Conservation (phyloP, 805 yeast genomes). For the Metschnikowia amazonensis region DNA sequence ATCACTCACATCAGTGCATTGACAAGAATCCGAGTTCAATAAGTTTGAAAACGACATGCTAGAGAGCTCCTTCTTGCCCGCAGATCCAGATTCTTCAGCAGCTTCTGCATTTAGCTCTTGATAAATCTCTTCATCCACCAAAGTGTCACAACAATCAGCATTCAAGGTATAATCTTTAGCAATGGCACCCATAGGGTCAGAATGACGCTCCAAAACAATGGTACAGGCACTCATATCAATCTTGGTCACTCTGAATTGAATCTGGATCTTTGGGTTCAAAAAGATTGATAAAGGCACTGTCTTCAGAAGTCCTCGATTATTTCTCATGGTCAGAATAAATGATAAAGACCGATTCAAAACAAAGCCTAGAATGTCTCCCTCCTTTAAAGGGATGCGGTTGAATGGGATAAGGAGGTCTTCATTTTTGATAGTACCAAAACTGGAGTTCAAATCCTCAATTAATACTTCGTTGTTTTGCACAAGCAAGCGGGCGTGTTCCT, state of each 20-base stretch:
- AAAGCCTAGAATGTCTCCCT: conserved; percentile 33
- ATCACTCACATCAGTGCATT: conserved; percentile 2
- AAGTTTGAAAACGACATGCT: neutral
- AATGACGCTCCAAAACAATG: conserved; percentile 5
- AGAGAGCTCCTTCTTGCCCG: neutral
- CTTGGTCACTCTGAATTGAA: conserved; percentile 7
- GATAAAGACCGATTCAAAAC: conserved; percentile 31
- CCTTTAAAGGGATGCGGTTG: conserved; percentile 7
- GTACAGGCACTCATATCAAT: conserved; percentile 2
- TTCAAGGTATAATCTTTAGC: neutral
- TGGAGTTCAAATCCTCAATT: conserved; percentile 31
- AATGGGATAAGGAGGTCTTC: conserved; percentile 23
- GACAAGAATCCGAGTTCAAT: conserved; percentile 1
- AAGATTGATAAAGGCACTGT: conserved; percentile 9
- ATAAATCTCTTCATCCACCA: too few species aligned
- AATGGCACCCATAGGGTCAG: neutral
- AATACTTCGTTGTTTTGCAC: conserved; percentile 19
- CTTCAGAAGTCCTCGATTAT: conserved; percentile 1
- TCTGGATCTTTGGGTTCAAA: conserved; percentile 12
- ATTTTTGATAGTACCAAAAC: conserved; percentile 38
- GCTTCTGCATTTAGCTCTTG: neutral
- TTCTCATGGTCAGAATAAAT: conserved; percentile 5
- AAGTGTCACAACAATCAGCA: neutral
- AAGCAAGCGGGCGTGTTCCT: conserved; percentile 32
- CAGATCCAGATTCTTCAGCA: neutral